Evolutionary conservation across 1,139 yeast species (phyloP), one percentile per base, ranked within the genome.

Genomic region (Hansenula sp.): DNA sequence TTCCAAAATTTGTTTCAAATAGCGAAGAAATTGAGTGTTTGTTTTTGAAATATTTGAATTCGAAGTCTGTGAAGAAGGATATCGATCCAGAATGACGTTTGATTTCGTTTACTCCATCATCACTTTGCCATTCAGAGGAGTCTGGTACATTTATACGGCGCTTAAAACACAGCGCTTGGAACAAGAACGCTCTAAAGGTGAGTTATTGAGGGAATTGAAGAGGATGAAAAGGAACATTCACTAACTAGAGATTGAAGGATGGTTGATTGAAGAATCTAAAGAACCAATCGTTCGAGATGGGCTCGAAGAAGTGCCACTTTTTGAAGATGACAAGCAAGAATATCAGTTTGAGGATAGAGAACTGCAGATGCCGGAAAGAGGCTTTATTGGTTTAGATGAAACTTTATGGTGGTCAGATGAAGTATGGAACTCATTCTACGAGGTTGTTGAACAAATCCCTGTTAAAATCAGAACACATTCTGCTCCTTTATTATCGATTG

Each of bases 181-280:
- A 19, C 27, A 33, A 5, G 28, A 33, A n/a, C 9, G 28, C 2
- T 19, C 28, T 2, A 33, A 21, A 33, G 36, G 36, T 33, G 18
- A 21, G 36, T 33, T 5, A 7, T n/a, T 21, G 25, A 21, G 15
- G 5, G 12, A 11, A 28, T n/a, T 12, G 31, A 28, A 28, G 11
- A 28, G 33, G 18, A n/a, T 30, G 15, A 15, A 15, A 15, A 30
- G 18, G 11, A 5, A 10, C 7, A 25, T 35, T 19, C 3, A 15
- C 21, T 24, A 35, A 35, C 25, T 2, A 25, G 5, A 7, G 17
- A 4, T 16, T n/a, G 2, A 9, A 33, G 36, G 36, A 7, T 33
- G 36, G 36, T 24, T 33, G 17, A 33, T 33, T 24, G 36, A 31
- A 55, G 25, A 21, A n/a, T 10, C 36, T 7, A 27, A 36, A 16